These are phyloP conservation scores for Begonia loranthoides DNA, from an alignment of 306 rosid genomes.

Conservation along the genomic window DNA sequence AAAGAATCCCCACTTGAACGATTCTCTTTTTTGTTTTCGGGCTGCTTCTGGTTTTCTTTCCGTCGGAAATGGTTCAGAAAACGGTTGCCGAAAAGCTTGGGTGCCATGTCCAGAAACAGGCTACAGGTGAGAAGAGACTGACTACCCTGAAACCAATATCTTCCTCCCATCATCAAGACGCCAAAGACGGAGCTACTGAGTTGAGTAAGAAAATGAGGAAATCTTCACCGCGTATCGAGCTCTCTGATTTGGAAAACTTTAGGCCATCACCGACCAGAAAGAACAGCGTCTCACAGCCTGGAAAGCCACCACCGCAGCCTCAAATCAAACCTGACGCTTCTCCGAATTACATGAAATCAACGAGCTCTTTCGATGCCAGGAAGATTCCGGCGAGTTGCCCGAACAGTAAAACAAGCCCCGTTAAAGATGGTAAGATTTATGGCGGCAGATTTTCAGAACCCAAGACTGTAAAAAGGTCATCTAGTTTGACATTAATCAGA, in stretches of 20 bases:
- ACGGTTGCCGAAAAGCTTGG: slow-evolving; percentile 50
- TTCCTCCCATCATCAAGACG: slow-evolving; percentile 47
- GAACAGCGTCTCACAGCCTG: slow-evolving; percentile 27
- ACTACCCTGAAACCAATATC: slow-evolving; percentile 30
- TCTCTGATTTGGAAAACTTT: slow-evolving; percentile 44
- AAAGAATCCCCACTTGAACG: slow-evolving; percentile 13
- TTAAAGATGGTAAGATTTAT: slow-evolving; percentile 20
- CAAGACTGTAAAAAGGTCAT: slow-evolving; percentile 25
- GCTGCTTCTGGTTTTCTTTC: slow-evolving; percentile 18
- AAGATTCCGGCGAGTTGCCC: slow-evolving; percentile 44
- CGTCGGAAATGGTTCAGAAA: slow-evolving; percentile 64
- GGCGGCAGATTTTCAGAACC: slow-evolving; percentile 17
- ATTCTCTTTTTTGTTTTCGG: slow-evolving; percentile 4
- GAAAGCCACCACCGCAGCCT: slow-evolving; percentile 32
- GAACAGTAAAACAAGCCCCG: slow-evolving; percentile 20
- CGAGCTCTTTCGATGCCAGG: slow-evolving; percentile 77
- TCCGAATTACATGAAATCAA: slow-evolving; percentile 96
- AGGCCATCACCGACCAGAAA: slow-evolving; percentile 23
- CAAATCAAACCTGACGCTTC: slow-evolving; percentile 28
- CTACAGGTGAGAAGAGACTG: slow-evolving; percentile 36
- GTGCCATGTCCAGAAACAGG: slow-evolving; percentile 40
- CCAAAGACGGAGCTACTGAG: slow-evolving; percentile 51
- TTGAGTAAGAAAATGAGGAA: slow-evolving; percentile 83
- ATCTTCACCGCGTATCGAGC: slow-evolving; percentile 38
- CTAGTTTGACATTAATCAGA: slow-evolving; percentile 49